These are phyloP conservation scores for Penicillium dipodomyicola DNA, from an alignment of 495 filamentous ascomycete genomes.

Conservation along the genomic window DNA sequence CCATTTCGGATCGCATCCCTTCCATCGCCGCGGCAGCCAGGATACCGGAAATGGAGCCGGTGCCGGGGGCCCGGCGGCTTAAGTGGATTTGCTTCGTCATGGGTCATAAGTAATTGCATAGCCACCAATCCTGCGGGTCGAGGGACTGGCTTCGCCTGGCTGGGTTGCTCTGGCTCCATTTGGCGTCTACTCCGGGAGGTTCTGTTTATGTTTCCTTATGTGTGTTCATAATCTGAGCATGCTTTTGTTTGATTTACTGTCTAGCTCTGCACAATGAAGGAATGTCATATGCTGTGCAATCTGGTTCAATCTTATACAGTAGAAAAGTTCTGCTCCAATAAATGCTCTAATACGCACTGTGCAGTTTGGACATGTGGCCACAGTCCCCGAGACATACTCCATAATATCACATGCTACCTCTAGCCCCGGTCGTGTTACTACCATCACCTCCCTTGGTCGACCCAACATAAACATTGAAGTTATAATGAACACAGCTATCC, in stretches of 20 bases:
- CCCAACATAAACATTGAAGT: conserved; percentile 10
- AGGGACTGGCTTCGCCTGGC: not conserved
- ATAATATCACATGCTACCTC: not conserved
- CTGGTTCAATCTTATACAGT: not conserved
- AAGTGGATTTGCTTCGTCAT: not conserved
- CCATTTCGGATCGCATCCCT: conserved; percentile 41
- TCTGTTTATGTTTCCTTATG: not conserved
- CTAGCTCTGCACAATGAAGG: conserved; percentile 1
- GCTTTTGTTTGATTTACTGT: conserved; percentile 3
- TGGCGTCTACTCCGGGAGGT: conserved; percentile 3
- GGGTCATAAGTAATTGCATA: conserved; percentile 11
- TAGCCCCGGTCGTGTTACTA: not conserved
- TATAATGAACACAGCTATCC: conserved; percentile 3
- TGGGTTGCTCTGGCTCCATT: conserved; percentile 1
- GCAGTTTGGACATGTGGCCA: no score
- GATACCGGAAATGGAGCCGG: conserved; percentile 18
- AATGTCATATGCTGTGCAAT: not conserved
- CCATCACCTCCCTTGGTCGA: not conserved
- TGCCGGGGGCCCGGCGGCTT: conserved; percentile 13
- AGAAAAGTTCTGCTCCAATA: not conserved
- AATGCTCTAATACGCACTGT: no score
- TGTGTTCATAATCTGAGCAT: conserved; percentile 10
- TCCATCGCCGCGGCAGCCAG: conserved; percentile 42
- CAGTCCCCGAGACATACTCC: no score
- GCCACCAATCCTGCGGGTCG: not conserved